Base-by-base conservation (phyloP, 352 stramenopile species). In the Globisporangium nodosum region DNA sequence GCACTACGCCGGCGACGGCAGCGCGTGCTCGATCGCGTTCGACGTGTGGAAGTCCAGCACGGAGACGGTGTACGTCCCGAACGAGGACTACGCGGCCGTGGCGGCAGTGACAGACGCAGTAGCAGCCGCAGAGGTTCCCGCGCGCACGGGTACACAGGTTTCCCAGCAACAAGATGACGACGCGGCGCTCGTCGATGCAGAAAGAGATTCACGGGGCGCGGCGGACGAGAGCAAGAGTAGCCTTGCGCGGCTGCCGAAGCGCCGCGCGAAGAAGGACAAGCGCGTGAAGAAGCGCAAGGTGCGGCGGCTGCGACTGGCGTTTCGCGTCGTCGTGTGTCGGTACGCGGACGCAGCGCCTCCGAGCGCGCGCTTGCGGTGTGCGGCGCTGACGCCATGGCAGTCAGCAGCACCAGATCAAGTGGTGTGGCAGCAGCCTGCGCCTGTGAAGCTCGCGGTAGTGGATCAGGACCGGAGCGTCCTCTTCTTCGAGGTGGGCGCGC, bases 381-480 rank as follows among this genome's bases (percentile, higher is more conserved):
- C 12, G 12, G 37, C 37, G 37, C 24, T 51, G 58, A 47, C 43
- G 53, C 50, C 40, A 33, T 51, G 60, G 51, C 21, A 40, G 39
- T 53, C 15, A 35, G 33, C n/a, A 52, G 18, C 20, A 60, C 30
- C 24, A 27, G 1, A 27, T 27, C 24, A 27, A 27, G 24, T 3
- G 1, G 24, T 27, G 24, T 27, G 24, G 24, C 24, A 27, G 24
- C 24, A 27, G 24, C 24, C 24, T 27, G 24, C 2, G n/a, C 71
- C 78, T 1, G 49, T 89, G 30, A 90, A 92, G 66, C 4, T 90
- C 31, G 79, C 81, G 1, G 78, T 89, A 1, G 76, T 85, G 21
- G 65, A 84, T 45, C 65, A 61, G 30, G 74, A 90, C 52, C 57
- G 66, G 45, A 85, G 68, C 21, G 73, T 90, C n/a, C 47, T 92